Conservation (phyloP, 2,329 filamentous ascomycete genomes). For the Aspergillus pseudotamarii region DNA sequence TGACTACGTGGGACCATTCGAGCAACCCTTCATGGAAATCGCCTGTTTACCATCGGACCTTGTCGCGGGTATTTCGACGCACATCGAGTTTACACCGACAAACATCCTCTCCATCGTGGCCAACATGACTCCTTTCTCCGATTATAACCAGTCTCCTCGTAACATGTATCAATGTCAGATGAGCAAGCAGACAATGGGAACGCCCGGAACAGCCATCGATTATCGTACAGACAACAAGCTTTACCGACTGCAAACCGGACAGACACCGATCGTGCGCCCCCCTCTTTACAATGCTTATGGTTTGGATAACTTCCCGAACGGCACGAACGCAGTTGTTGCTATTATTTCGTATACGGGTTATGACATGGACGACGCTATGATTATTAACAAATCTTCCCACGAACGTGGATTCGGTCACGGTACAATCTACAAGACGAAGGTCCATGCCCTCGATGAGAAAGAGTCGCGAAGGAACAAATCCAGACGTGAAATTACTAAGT, state of each 20-base stretch:
- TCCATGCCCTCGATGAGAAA: conserved; percentile 82
- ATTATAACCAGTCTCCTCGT: conserved; percentile 97
- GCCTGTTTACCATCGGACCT: conserved; percentile 88
- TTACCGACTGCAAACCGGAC: conserved; percentile 91
- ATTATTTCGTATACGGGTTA: conserved; percentile 99
- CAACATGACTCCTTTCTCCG: conserved; percentile 98
- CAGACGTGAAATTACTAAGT: conserved; percentile 71
- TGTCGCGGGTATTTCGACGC: conserved; percentile 82
- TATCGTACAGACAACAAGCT: conserved; percentile 97
- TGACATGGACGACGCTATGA: conserved; percentile 99
- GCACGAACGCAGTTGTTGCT: conserved; percentile 90
- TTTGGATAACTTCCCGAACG: conserved; percentile 97
- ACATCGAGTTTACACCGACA: conserved; percentile 91
- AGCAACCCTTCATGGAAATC: conserved; percentile 98
- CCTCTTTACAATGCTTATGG: conserved; percentile 95
- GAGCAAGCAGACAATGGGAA: conserved; percentile 99
- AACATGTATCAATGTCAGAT: conserved; percentile 99
- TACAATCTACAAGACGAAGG: conserved; percentile 97
- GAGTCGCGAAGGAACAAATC: conserved; percentile 65
- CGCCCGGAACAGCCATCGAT: conserved; percentile 78
- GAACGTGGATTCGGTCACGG: conserved; percentile 95
- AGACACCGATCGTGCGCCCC: conserved; percentile 89
- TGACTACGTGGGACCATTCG: conserved; percentile 88
- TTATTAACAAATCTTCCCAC: conserved; percentile 95
- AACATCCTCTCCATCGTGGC: conserved; percentile 97